Percentiles rank a stretch among this genome's conserved stretches.
These are phyloP conservation scores for Paecilomyces sp. DNA, from an alignment of 2,329 filamentous ascomycete genomes.

Conservation along the genomic window DNA sequence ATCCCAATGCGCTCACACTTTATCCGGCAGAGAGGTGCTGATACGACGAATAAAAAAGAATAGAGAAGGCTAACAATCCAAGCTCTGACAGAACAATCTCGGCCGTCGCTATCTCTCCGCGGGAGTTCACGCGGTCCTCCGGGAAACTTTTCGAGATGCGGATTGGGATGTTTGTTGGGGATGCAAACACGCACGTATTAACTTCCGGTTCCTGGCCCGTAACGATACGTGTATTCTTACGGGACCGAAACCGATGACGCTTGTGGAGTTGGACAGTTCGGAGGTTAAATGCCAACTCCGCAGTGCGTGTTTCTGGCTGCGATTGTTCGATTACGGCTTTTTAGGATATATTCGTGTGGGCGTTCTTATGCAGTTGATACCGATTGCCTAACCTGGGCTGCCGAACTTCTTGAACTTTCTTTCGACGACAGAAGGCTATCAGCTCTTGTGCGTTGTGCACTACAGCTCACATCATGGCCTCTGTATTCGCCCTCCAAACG, in stretches of 20 bases:
- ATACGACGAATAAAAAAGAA: neutral
- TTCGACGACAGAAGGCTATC: neutral
- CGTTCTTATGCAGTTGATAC: neutral
- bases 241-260: neutral
- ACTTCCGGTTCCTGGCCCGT: neutral
- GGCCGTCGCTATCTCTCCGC: neutral
- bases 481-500: constrained; percentile 33
- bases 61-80: neutral
- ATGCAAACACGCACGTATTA: neutral
- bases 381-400: neutral
- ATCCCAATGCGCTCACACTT: neutral
- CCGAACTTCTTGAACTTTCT: neutral
- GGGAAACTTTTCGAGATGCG: neutral
- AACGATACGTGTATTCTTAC: neutral
- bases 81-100: neutral
- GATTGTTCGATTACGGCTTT: neutral
- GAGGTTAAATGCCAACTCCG: neutral
- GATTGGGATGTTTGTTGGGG: neutral
- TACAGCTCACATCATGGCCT: constrained; percentile 25
- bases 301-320: neutral
- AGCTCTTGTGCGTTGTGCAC: neutral
- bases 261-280: neutral
- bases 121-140: neutral
- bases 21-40: neutral
- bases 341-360: neutral